A percentile compares a stretch with the other conserved stretches of the same genome.
These are phyloP conservation scores for Linum usitatissimum DNA, from an alignment of 345 rosid species.

Conservation along the genomic window DNA sequence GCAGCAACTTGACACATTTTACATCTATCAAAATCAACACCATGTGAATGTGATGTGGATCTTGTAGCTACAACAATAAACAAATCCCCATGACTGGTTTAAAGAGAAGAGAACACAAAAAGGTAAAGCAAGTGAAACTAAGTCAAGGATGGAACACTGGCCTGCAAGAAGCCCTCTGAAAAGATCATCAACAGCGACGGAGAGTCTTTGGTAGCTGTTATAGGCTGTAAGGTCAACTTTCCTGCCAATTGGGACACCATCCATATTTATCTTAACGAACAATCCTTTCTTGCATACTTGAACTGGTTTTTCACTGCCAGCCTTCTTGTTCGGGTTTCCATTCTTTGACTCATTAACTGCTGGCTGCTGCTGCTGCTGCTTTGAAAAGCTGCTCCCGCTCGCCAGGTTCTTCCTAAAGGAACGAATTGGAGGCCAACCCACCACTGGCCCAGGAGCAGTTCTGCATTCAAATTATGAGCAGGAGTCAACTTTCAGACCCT, in stretches of 20 bases:
- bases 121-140: too few relatives aligned
- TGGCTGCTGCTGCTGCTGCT: conserved; percentile 18
- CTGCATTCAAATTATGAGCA: conserved; percentile 19
- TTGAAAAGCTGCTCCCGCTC: conserved; percentile 37
- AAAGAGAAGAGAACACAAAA: too few relatives aligned
- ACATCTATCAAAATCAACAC: conserved; percentile 9
- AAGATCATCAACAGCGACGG: conserved; percentile 77
- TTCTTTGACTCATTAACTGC: conserved; percentile 32
- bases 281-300: conserved; percentile 37
- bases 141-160: conserved; percentile 7
- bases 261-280: conserved; percentile 95
- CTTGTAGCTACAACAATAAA: background rate
- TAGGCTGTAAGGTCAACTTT: conserved; percentile 82
- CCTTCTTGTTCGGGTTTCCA: conserved; percentile 30
- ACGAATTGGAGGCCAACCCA: conserved; percentile 99
- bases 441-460: conserved; percentile 90
- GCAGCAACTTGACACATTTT: background rate
- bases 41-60: background rate
- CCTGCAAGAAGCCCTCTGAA: conserved; percentile 95
- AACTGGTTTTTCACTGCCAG: conserved; percentile 20
- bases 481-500: too few relatives aligned
- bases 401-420: conserved; percentile 84
- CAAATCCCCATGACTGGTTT: too few relatives aligned
- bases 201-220: conserved; percentile 69
- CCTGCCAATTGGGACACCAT: conserved; percentile 95